Conservation (phyloP, 2,329 filamentous ascomycete genomes). For the Colletotrichum truncatum region DNA sequence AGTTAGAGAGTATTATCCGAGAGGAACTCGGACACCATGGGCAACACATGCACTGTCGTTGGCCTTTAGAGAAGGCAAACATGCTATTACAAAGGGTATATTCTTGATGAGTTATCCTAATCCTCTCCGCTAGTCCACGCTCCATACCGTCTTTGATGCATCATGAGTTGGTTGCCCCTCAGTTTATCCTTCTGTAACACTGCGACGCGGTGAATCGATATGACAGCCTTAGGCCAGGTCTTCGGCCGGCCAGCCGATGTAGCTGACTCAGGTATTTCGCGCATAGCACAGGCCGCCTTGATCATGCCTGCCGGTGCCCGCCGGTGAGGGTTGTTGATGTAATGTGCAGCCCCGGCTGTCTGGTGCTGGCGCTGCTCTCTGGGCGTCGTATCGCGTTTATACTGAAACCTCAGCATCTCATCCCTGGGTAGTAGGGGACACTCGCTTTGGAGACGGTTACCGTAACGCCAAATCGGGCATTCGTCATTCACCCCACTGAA, state of each 20-base stretch:
- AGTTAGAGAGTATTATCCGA: neutral
- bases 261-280: neutral
- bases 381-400: neutral
- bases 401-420: neutral
- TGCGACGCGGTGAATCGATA: neutral
- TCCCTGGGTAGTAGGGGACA: neutral
- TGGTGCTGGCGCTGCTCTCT: neutral
- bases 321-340: neutral
- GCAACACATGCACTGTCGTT: neutral
- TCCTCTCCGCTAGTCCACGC: slow-evolving; percentile 1
- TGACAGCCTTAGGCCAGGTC: neutral
- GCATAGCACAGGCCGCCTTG: neutral
- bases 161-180: slow-evolving; percentile 9
- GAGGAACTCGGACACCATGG: neutral
- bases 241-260: neutral
- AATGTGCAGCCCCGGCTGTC: neutral
- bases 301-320: neutral
- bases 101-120: slow-evolving; percentile 18
- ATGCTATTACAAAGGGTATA: slow-evolving; percentile 30
- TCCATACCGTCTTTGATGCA: slow-evolving; percentile 7
- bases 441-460: neutral
- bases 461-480: slow-evolving; percentile 6
- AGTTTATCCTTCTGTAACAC: neutral
- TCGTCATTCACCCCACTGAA: neutral
- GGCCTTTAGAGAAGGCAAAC: too few relatives aligned